Percentiles rank a stretch among this genome's conserved stretches.
phyloP scores from a whole-genome alignment of 108 stramenopile genomes.

The Asterionellopsis glacialis region DNA sequence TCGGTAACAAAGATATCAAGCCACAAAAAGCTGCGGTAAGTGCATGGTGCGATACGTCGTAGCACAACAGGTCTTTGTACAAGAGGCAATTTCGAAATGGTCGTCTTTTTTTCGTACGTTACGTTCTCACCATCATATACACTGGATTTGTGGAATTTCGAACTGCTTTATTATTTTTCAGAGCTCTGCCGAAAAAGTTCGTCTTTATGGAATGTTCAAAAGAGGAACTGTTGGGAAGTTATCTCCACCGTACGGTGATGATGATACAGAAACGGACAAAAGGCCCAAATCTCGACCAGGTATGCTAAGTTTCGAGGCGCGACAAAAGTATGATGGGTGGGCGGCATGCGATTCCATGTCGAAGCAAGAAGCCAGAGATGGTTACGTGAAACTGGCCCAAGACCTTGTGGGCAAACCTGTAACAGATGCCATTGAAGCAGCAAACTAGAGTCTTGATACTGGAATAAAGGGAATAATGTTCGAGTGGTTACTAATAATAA shows the following conservation, averaged over 20 bases:
- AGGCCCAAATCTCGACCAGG: conserved; percentile 8
- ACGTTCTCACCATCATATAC: too few relatives aligned
- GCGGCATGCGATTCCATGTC: conserved; percentile 4
- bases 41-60: too few relatives aligned
- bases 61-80: too few relatives aligned
- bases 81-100: too few relatives aligned
- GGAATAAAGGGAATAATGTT: too few relatives aligned
- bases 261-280: conserved; percentile 7
- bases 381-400: conserved; percentile 2
- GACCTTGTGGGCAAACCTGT: conserved; percentile 1
- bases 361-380: conserved; percentile 9
- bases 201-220: conserved; percentile 40
- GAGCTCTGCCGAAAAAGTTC: conserved; percentile 25
- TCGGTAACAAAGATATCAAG: conserved; percentile 30
- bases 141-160: too few relatives aligned
- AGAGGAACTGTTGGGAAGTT: conserved; percentile 25
- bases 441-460: too few relatives aligned
- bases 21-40: conserved; percentile 8
- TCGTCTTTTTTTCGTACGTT: too few relatives aligned
- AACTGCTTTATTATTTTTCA: too few relatives aligned
- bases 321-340: conserved; percentile 13
- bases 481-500: too few relatives aligned
- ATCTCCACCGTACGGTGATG: conserved; percentile 3
- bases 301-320: not conserved
- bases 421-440: not conserved